Conservation (phyloP, 1,284 basidiomycete species). For the Cryptococcus depauperatus region DNA sequence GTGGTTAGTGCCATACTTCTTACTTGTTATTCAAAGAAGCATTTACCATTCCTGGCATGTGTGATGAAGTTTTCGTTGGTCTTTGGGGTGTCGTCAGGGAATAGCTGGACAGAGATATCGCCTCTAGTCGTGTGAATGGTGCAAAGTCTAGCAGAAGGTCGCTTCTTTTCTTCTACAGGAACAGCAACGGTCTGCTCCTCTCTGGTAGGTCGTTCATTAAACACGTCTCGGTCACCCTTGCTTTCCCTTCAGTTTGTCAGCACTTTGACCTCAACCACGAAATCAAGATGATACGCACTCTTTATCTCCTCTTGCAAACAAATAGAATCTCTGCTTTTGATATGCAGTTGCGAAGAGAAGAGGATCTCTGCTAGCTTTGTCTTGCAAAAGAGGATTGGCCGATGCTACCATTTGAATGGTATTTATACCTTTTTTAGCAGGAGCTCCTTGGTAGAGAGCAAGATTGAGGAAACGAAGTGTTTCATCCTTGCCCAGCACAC, state of each 20-base stretch:
- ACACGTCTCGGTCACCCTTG: conserved; percentile 88
- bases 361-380: conserved; percentile 74
- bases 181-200: conserved; percentile 90
- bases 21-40: background rate
- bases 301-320: conserved; percentile 87
- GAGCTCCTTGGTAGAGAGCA: conserved; percentile 84
- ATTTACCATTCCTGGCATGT: conserved; percentile 63
- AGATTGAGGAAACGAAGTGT: conserved; percentile 83
- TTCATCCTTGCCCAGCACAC: conserved; percentile 90
- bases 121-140: conserved; percentile 93
- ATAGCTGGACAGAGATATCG: conserved; percentile 78
- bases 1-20: background rate
- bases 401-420: conserved; percentile 91
- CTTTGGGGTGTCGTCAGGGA: conserved; percentile 84
- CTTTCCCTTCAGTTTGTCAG: conserved; percentile 55
- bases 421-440: conserved; percentile 72
- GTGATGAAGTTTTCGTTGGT: conserved; percentile 97
- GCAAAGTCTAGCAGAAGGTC: conserved; percentile 56
- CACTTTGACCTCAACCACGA: background rate
- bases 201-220: conserved; percentile 94
- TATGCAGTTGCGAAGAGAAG: conserved; percentile 89
- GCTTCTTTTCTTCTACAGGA: conserved; percentile 48
- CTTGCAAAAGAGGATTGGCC: conserved; percentile 84
- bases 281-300: conserved; percentile 54
- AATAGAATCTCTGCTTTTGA: conserved; percentile 90